Conservation (phyloP, 352 stramenopile genomes). For the Halophytophthora polymorphica region DNA sequence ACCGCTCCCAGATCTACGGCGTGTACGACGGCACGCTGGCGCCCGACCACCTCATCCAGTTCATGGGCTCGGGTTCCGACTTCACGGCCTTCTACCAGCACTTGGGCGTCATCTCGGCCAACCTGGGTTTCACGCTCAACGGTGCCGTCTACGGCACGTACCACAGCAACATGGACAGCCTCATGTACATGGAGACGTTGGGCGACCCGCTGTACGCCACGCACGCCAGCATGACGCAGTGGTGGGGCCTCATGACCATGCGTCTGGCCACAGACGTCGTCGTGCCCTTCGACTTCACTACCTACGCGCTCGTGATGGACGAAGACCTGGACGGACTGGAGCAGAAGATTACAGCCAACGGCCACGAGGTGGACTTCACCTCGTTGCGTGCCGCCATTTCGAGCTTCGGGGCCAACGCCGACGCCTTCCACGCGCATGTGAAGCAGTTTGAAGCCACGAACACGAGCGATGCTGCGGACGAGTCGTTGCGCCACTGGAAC, state of each 20-base stretch:
- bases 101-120: slow-evolving; percentile 73
- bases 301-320: slow-evolving; percentile 41
- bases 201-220: slow-evolving; percentile 55
- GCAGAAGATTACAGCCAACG: slow-evolving; percentile 17
- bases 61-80: slow-evolving; percentile 60
- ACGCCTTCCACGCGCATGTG: slow-evolving; percentile 25
- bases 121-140: slow-evolving; percentile 49
- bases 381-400: slow-evolving; percentile 27
- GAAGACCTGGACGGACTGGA: slow-evolving; percentile 32
- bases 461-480: not conserved
- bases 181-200: slow-evolving; percentile 61
- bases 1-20: slow-evolving; percentile 31
- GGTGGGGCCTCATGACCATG: slow-evolving; percentile 61
- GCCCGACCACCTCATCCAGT: slow-evolving; percentile 42
- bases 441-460: slow-evolving; percentile 16
- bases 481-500: slow-evolving; percentile 19
- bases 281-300: slow-evolving; percentile 49
- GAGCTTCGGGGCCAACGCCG: slow-evolving; percentile 25
- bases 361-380: slow-evolving; percentile 27
- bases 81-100: slow-evolving; percentile 84
- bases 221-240: slow-evolving; percentile 40
- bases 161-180: slow-evolving; percentile 83
- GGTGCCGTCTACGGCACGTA: slow-evolving; percentile 59
- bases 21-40: slow-evolving; percentile 32
- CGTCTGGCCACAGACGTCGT: slow-evolving; percentile 38